Conservation (phyloP, 148 eudicot genomes). For the Silene latifolia region DNA sequence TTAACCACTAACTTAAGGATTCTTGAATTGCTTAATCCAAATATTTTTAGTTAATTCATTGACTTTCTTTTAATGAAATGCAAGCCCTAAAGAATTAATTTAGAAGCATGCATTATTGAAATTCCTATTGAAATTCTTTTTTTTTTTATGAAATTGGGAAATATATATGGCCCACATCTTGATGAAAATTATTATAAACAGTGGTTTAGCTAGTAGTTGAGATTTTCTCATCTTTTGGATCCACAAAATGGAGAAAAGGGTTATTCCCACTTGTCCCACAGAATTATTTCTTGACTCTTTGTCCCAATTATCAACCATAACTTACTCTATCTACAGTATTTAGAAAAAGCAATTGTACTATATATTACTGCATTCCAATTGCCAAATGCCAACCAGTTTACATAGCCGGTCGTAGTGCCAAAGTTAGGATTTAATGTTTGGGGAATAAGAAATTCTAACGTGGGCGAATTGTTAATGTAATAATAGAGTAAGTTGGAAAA, state of each 20-base stretch:
- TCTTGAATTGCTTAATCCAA: neutral
- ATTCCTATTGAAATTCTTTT: neutral
- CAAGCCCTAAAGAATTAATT: neutral
- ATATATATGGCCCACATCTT: conserved; percentile 7
- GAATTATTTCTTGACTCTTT: conserved; percentile 32
- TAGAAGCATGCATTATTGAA: neutral
- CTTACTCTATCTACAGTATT: conserved; percentile 8
- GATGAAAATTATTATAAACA: conserved; percentile 24
- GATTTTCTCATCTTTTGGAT: conserved; percentile 32
- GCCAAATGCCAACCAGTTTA: neutral
- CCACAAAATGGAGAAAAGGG: conserved; percentile 19
- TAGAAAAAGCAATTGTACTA: conserved; percentile 3
- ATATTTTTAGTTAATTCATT: neutral
- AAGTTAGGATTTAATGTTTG: too few relatives aligned
- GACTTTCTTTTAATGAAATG: neutral
- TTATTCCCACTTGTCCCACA: conserved; percentile 24
- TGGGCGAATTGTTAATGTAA: too few relatives aligned
- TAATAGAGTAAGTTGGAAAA: too few relatives aligned
- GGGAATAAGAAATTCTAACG: too few relatives aligned
- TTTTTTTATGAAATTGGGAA: conserved; percentile 10
- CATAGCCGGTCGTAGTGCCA: too few relatives aligned
- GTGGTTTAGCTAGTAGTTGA: conserved; percentile 30
- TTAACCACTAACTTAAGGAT: neutral
- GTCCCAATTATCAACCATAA: conserved; percentile 17
- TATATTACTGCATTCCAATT: neutral